Conservation (phyloP, 2,329 filamentous ascomycete genomes). For the Sporothrix humicola region DNA sequence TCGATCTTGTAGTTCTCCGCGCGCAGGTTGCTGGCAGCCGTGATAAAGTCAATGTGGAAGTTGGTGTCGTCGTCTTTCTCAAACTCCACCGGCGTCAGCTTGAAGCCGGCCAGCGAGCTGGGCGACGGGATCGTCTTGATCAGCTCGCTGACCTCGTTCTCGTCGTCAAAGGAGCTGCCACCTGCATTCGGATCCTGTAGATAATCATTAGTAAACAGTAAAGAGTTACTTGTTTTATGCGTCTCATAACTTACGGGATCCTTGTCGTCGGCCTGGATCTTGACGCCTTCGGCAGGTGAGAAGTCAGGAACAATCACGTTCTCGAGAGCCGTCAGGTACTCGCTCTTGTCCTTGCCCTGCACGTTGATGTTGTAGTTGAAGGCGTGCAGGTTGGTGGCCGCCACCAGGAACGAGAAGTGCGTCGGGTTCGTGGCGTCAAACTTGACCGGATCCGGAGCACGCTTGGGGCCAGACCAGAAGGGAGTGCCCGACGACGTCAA, state of each 20-base stretch:
- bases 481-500: slow-evolving; percentile 84
- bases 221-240: background rate
- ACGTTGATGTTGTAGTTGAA: slow-evolving; percentile 98
- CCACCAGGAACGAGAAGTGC: slow-evolving; percentile 85
- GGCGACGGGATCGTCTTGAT: slow-evolving; percentile 75
- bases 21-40: slow-evolving; percentile 92
- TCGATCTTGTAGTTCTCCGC: slow-evolving; percentile 98
- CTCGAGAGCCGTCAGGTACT: slow-evolving; percentile 81
- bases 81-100: slow-evolving; percentile 90
- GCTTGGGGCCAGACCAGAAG: slow-evolving; percentile 99
- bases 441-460: slow-evolving; percentile 87
- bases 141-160: slow-evolving; percentile 75
- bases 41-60: slow-evolving; percentile 98
- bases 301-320: slow-evolving; percentile 97
- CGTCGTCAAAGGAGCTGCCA: slow-evolving; percentile 66
- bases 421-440: slow-evolving; percentile 85
- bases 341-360: slow-evolving; percentile 70
- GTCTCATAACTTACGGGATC: slow-evolving; percentile 68
- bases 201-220: background rate
- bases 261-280: slow-evolving; percentile 95
- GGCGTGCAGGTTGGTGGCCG: slow-evolving; percentile 89
- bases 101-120: slow-evolving; percentile 83
- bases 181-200: slow-evolving; percentile 76
- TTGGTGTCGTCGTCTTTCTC: slow-evolving; percentile 98
- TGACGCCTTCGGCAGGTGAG: slow-evolving; percentile 84